These are phyloP conservation scores for Luzula sylvatica DNA, from an alignment of 176 grass and related monocot genomes.

Conservation along the genomic window DNA sequence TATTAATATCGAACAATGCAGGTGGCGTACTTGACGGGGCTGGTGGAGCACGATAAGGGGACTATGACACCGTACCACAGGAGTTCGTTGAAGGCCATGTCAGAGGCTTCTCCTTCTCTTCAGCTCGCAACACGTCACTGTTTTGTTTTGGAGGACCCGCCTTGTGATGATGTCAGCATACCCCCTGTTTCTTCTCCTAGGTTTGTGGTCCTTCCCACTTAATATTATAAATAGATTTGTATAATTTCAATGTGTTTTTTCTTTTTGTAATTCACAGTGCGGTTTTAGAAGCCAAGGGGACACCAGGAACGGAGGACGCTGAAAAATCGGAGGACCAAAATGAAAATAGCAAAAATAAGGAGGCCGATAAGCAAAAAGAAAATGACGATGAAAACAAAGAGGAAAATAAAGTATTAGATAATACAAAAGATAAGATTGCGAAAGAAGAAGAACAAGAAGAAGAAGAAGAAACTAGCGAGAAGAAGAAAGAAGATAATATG, in stretches of 20 bases:
- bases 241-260: neutral
- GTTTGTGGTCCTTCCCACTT: constrained; percentile 9
- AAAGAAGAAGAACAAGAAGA: constrained; percentile 4
- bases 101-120: constrained; percentile 63
- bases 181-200: constrained; percentile 2
- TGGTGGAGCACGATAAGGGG: constrained; percentile 48
- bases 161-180: constrained; percentile 37
- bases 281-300: constrained; percentile 10
- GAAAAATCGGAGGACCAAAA: neutral
- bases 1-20: constrained; percentile 32
- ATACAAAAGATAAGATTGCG: constrained; percentile 18
- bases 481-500: neutral
- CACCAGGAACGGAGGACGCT: constrained; percentile 17
- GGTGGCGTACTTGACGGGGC: constrained; percentile 69
- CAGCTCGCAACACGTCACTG: constrained; percentile 93
- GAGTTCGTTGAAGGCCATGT: constrained; percentile 84
- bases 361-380: constrained; percentile 4
- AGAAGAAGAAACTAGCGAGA: constrained; percentile 19
- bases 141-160: constrained; percentile 86
- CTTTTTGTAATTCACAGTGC: no score
- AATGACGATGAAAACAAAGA: constrained; percentile 5
- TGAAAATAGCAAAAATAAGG: neutral
- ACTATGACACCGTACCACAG: constrained; percentile 48
- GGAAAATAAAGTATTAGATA: constrained; percentile 24
- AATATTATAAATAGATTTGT: neutral